Evolutionary conservation across 2,329 filamentous ascomycete species (phyloP).

Genomic region (Trichoderma arundinaceum): DNA sequence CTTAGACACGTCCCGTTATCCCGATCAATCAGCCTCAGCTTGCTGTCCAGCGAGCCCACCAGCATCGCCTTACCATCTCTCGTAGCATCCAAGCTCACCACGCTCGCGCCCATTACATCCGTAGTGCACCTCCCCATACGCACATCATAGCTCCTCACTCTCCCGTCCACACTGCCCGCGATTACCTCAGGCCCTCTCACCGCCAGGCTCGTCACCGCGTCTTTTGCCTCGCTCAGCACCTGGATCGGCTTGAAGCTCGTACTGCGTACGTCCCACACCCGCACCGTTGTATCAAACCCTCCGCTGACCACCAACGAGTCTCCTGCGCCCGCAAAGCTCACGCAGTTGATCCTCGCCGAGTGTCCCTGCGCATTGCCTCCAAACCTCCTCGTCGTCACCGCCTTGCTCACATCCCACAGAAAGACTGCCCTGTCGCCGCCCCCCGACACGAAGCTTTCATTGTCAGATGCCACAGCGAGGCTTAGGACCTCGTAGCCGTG

Average conservation of each 20-base stretch:
- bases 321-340: constrained; percentile 76
- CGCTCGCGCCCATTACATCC: constrained; percentile 71
- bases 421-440: constrained; percentile 92
- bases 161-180: constrained; percentile 82
- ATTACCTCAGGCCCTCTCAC: constrained; percentile 65
- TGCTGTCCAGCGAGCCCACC: constrained; percentile 76
- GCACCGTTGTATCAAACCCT: constrained; percentile 76
- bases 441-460: constrained; percentile 82
- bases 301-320: constrained; percentile 75
- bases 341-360: constrained; percentile 75
- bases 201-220: constrained; percentile 63
- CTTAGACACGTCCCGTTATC: constrained; percentile 74
- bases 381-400: constrained; percentile 77
- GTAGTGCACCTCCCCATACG: constrained; percentile 72
- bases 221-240: constrained; percentile 73
- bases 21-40: constrained; percentile 80
- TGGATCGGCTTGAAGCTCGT: constrained; percentile 68
- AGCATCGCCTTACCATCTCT: constrained; percentile 76
- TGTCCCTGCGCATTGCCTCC: constrained; percentile 66
- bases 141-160: constrained; percentile 81
- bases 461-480: constrained; percentile 74
- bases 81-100: constrained; percentile 77
- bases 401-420: constrained; percentile 89
- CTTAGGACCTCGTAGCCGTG: constrained; percentile 94
- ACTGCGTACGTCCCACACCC: constrained; percentile 73